Evolutionary conservation across 2,329 filamentous ascomycete species (phyloP), one percentile per base, ranked within the genome.

Genomic region (Pseudohalonectria lignicola): DNA sequence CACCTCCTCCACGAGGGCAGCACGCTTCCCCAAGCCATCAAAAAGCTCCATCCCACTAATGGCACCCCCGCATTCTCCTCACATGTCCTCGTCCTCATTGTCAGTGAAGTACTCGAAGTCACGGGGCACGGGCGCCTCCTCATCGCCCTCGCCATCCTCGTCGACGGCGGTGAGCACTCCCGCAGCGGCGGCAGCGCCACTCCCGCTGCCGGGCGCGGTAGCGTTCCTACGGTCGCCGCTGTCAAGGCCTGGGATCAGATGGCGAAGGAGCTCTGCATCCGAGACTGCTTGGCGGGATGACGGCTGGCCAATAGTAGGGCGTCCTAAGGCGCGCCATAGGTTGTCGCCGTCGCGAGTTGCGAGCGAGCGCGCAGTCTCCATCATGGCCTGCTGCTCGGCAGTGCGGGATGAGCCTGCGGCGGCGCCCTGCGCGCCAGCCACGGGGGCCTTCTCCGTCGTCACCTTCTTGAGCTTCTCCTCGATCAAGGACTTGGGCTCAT

Each of bases 401-500:
- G 26, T 38, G 28, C 31, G 57, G 52, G 40, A 62, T 50, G 38
- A 60, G 47, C 18, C 58, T 56, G 25, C 50, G 45, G 4, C 49
- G 46, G 36, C 52, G 48, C 61, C 53, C 45, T 5, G 49, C 46
- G 36, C 52, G 48, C 61, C 53, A 1, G 68, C 71, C 3, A 76
- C 68, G 2, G 74, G 73, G 0, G 76, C 75, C 39, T 71, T 75
- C 50, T 80, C 76, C 0, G 67, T 76, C 2, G 71, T 71, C 4
- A 73, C 71, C 59, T 93, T 94, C 71, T 88, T 92, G 31, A 94
- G 76, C 66, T 93, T 94, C 60, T 96, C 78, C 57, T 96, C 92
- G 34, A 98, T 74, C 7, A 92, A 71, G 15, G 78, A 67, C 58
- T 94, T 93, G 34, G 79, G 63, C 57, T 94, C 82, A 1, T 78